phyloP scores from a whole-genome alignment of 768 basidiomycete genomes.

The Calocybe indica region DNA sequence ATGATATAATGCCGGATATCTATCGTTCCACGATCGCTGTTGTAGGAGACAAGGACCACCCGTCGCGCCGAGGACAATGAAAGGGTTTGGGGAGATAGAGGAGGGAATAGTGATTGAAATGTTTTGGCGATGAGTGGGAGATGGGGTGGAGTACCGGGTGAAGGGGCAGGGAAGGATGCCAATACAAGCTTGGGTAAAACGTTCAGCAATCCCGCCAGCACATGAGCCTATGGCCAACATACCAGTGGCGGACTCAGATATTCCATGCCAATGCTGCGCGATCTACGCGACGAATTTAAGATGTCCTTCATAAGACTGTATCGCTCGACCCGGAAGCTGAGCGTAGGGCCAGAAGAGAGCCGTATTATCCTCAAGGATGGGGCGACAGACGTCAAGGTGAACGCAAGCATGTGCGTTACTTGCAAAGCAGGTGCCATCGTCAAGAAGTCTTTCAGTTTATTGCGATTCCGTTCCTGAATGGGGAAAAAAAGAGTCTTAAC shows the following conservation, averaged over 20 bases:
- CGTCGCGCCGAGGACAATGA: conserved; percentile 86
- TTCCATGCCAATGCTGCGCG: conserved; percentile 77
- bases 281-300: conserved; percentile 54
- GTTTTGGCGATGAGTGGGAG: conserved; percentile 90
- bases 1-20: conserved; percentile 95
- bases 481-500: conserved; percentile 1
- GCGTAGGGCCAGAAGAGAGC: conserved; percentile 85
- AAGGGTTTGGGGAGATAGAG: conserved; percentile 77
- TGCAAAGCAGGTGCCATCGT: conserved; percentile 86
- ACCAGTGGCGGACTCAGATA: conserved; percentile 92
- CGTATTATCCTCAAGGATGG: conserved; percentile 85
- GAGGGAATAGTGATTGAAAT: conserved; percentile 94
- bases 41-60: conserved; percentile 91
- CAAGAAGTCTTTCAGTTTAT: conserved; percentile 91
- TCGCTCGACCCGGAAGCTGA: conserved; percentile 88
- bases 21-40: conserved; percentile 76
- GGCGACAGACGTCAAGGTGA: conserved; percentile 81
- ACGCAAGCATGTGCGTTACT: conserved; percentile 89
- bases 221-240: conserved; percentile 18
- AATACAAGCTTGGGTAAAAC: conserved; percentile 69
- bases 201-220: conserved; percentile 1
- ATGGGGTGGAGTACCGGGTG: conserved; percentile 73
- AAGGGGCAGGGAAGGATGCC: conserved; percentile 76
- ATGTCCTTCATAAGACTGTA: conserved; percentile 91
- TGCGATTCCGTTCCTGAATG: conserved; percentile 78